phyloP scores from a whole-genome alignment of 1,139 yeast genomes.

The Geotrichum candidum region DNA sequence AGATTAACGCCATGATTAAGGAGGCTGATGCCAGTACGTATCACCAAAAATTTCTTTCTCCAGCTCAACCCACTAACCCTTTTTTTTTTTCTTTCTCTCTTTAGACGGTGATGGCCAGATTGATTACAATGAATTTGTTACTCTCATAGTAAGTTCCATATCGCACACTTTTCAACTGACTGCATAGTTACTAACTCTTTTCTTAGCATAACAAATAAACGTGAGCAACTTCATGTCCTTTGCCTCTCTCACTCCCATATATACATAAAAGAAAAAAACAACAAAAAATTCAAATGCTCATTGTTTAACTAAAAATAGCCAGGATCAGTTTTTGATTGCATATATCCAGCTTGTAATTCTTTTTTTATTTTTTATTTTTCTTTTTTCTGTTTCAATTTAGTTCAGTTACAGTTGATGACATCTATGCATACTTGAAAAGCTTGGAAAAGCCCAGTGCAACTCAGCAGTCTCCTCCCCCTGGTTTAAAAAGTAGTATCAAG shows the following conservation, averaged over 20 bases:
- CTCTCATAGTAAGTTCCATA: slow-evolving; percentile 28
- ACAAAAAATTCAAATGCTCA: no score
- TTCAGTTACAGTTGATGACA: no score
- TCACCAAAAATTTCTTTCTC: background rate
- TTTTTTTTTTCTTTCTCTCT: slow-evolving; percentile 27
- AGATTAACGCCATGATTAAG: slow-evolving; percentile 92
- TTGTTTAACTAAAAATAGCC: no score
- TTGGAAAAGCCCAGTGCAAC: background rate
- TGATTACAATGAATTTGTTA: slow-evolving; percentile 91
- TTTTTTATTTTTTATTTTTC: background rate
- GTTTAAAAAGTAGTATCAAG: slow-evolving; percentile 30
- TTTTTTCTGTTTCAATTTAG: background rate
- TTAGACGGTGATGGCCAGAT: slow-evolving; percentile 88
- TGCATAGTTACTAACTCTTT: background rate
- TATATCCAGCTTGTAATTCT: no score
- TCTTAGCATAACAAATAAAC: slow-evolving; percentile 16
- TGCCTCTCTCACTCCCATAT: background rate
- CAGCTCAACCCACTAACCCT: background rate
- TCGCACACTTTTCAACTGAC: background rate
- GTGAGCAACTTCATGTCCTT: background rate
- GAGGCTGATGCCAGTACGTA: slow-evolving; percentile 63
- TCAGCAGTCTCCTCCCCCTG: background rate
- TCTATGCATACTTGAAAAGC: no score
- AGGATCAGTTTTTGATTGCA: no score
- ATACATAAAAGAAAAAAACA: background rate